Base-by-base conservation (phyloP, 345 rosid species). In the Aurinia saxatilis region DNA sequence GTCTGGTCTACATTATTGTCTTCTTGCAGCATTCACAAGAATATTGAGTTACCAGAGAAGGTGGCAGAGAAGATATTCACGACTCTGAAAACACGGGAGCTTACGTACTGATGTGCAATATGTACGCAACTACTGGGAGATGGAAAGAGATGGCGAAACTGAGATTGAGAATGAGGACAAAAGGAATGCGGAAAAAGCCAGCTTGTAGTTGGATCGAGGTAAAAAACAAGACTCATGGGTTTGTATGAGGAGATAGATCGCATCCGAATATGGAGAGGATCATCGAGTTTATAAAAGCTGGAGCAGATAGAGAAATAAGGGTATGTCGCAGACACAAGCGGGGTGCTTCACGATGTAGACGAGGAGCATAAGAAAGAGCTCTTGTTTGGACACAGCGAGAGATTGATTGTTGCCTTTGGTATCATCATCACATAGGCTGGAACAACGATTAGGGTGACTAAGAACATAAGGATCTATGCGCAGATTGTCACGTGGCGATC, bases 181-280 rank as follows among this genome's bases (percentile, higher is more conserved):
- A 63, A 65, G 91, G 95, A 48, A 35, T 91, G 66, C 71, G 60
- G 72, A 88, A 91, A 73, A 78, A 40, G 63, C 88, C 88, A 33
- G 96, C 90, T 58, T 86, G 88, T 74, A 86, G 96, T 67, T 88
- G 96, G 96, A 81, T 88, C 25, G 91, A 88, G 72, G 73, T 88
- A 12, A 88, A 78, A 55, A 75, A 53, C 76, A 78, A 70, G 65
- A 72, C 75, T n/a, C 91, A 88, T 65, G 77, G 82, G 42, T 91
- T 91, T 53, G 66, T 79, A 5, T 68, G 95, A 5, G 95, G 95
- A 47, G 92, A 88, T 65, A 80, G 69, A 65, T 88, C 96, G 10
- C 91, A 88, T 74, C 82, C 85, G 7, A 37, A 29, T 31, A 71
- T 71, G 66, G 57, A 65, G 7, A 66, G 79, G 56, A 86, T 88